These are phyloP conservation scores for Begonia masoniana DNA, from an alignment of 306 rosid genomes.

Conservation along the genomic window DNA sequence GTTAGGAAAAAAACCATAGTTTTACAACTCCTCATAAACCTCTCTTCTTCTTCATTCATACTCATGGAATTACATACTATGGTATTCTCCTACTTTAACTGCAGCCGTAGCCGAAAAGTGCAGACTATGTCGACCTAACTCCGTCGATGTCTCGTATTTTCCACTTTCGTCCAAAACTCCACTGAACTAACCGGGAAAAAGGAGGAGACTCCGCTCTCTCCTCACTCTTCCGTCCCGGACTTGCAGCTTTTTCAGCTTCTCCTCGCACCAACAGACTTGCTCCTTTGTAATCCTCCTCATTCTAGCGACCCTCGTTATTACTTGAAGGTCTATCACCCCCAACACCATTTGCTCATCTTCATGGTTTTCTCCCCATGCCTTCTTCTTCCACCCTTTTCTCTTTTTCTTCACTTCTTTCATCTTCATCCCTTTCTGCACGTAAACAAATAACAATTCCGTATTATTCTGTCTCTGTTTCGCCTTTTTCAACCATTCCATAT, in stretches of 20 bases:
- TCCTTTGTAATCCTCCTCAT: conserved; percentile 61
- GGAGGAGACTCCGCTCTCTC: conserved; percentile 73
- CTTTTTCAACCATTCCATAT: no score
- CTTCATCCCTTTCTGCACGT: conserved; percentile 59
- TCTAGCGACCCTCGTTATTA: conserved; percentile 52
- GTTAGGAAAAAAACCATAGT: no score
- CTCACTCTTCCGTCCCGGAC: conserved; percentile 42
- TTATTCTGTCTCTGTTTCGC: no score
- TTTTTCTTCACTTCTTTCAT: conserved; percentile 59
- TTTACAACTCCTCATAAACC: no score
- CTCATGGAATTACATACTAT: no score
- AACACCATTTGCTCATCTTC: conserved; percentile 73
- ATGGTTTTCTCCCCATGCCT: conserved; percentile 48
- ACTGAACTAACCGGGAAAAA: conserved; percentile 49
- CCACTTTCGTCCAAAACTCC: neutral
- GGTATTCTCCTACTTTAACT: no score
- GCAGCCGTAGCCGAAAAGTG: no score
- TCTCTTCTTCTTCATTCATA: no score
- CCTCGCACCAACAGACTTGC: conserved; percentile 87
- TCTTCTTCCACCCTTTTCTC: conserved; percentile 65
- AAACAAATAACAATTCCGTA: neutral
- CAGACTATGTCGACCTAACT: no score
- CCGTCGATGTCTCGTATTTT: no score
- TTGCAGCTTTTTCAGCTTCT: conserved; percentile 76
- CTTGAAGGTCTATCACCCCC: conserved; percentile 51